phyloP scores from a whole-genome alignment of 106 monocot genomes.

The Posidonia australis region DNA sequence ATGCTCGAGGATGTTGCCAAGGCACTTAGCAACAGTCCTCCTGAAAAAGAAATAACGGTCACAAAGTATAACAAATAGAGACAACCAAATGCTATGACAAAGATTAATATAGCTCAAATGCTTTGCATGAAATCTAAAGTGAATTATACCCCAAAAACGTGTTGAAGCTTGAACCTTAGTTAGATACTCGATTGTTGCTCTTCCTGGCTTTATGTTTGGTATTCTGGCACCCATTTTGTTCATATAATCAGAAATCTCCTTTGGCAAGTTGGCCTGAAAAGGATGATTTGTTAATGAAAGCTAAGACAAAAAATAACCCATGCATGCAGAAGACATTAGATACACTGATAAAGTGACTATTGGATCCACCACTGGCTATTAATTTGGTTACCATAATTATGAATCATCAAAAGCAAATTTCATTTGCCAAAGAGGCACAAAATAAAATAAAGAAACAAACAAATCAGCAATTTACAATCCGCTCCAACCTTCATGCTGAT shows the following conservation, averaged over 20 bases:
- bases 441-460: too few species aligned
- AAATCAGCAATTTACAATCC: too few species aligned
- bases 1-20: conserved; percentile 82
- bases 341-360: too few species aligned
- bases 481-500: too few species aligned
- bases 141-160: conserved; percentile 83
- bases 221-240: conserved; percentile 96
- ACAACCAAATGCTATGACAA: background rate
- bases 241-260: conserved; percentile 97
- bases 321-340: too few species aligned
- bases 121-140: background rate
- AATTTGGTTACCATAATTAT: too few species aligned
- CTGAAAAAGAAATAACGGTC: conserved; percentile 21
- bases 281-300: background rate
- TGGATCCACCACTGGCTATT: too few species aligned
- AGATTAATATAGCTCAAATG: background rate
- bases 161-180: conserved; percentile 94
- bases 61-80: background rate
- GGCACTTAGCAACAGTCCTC: conserved; percentile 60
- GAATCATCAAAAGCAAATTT: too few species aligned
- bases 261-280: conserved; percentile 85
- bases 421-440: too few species aligned
- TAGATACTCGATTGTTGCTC: conserved; percentile 78
- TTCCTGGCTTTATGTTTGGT: conserved; percentile 88
- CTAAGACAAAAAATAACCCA: too few species aligned